Conservation (phyloP, 2,329 filamentous ascomycete species). For the Aspergillus ochraceoroseus region DNA sequence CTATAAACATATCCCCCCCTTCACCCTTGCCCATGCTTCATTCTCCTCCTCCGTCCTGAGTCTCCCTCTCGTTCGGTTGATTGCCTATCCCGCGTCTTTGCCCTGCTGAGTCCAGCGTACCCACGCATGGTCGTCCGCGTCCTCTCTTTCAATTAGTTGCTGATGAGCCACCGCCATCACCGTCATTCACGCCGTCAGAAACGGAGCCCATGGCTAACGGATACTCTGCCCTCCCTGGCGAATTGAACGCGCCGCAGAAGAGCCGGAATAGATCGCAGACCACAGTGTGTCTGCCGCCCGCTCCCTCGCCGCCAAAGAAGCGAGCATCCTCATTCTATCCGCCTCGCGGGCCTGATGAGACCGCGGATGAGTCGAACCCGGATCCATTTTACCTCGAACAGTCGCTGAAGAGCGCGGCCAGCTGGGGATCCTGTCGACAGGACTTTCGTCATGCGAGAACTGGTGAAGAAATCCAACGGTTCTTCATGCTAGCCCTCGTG, state of each 20-base stretch:
- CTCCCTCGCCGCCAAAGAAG: constrained; percentile 28
- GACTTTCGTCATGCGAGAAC: constrained; percentile 32
- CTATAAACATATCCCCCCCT: constrained; percentile 37
- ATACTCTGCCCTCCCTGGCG: constrained; percentile 31
- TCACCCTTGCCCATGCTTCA: constrained; percentile 17
- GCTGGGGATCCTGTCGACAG: constrained; percentile 25
- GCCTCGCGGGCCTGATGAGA: constrained; percentile 22
- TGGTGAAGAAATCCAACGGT: constrained; percentile 29
- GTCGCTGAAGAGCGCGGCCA: constrained; percentile 28
- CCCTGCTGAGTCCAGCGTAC: neutral
- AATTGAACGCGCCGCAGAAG: constrained; percentile 31
- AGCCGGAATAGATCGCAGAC: constrained; percentile 33
- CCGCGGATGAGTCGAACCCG: constrained; percentile 33
- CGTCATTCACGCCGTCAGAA: constrained; percentile 16
- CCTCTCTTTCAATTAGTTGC: constrained; percentile 5
- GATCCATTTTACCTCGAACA: constrained; percentile 41
- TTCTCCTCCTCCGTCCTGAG: constrained; percentile 10
- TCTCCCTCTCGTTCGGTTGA: constrained; percentile 10
- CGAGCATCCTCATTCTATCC: constrained; percentile 33
- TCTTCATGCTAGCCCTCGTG: constrained; percentile 30
- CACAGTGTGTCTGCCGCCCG: constrained; percentile 28
- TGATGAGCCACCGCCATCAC: constrained; percentile 12
- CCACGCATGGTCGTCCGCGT: neutral
- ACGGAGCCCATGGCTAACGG: constrained; percentile 39
- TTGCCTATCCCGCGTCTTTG: constrained; percentile 9